Percentiles rank a stretch among this genome's conserved stretches.
phyloP scores from a whole-genome alignment of 768 basidiomycete genomes.

The Hypholoma sublateritium region DNA sequence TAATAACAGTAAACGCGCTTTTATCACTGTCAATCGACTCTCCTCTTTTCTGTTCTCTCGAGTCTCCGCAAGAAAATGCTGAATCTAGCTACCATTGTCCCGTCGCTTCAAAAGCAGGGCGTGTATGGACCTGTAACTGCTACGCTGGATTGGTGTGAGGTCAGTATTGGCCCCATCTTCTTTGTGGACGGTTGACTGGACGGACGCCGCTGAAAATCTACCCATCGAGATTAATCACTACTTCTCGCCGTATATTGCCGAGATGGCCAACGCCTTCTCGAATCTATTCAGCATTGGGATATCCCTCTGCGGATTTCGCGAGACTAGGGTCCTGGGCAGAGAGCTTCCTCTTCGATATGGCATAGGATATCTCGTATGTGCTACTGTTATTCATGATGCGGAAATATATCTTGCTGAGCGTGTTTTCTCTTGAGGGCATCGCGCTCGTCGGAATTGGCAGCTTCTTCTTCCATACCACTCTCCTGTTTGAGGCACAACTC shows the following conservation, averaged over 20 bases:
- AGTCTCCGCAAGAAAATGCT: slow-evolving; percentile 21
- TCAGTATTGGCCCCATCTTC: slow-evolving; percentile 16
- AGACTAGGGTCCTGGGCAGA: slow-evolving; percentile 17
- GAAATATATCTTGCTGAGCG: neutral
- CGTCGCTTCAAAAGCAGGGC: slow-evolving; percentile 37
- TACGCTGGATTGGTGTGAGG: slow-evolving; percentile 78
- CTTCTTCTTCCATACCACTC: slow-evolving; percentile 76
- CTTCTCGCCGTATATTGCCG: slow-evolving; percentile 75
- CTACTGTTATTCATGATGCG: neutral
- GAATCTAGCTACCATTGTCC: slow-evolving; percentile 34
- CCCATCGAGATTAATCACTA: slow-evolving; percentile 66
- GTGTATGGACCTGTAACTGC: slow-evolving; percentile 68
- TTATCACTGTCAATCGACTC: neutral
- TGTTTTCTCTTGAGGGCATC: slow-evolving; percentile 46
- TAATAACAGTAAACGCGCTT: neutral
- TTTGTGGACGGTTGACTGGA: neutral
- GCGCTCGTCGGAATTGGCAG: slow-evolving; percentile 72
- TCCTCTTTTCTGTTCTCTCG: neutral
- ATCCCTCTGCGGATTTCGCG: slow-evolving; percentile 47
- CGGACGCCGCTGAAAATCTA: neutral
- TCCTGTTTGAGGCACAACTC: slow-evolving; percentile 74
- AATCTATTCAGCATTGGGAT: slow-evolving; percentile 64
- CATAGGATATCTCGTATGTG: slow-evolving; percentile 39
- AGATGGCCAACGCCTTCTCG: slow-evolving; percentile 73
- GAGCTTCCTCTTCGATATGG: slow-evolving; percentile 41